Evolutionary conservation across 108 stramenopile species (phyloP), one percentile per base, ranked within the genome.

Genomic region (Bacterosira constricta): DNA sequence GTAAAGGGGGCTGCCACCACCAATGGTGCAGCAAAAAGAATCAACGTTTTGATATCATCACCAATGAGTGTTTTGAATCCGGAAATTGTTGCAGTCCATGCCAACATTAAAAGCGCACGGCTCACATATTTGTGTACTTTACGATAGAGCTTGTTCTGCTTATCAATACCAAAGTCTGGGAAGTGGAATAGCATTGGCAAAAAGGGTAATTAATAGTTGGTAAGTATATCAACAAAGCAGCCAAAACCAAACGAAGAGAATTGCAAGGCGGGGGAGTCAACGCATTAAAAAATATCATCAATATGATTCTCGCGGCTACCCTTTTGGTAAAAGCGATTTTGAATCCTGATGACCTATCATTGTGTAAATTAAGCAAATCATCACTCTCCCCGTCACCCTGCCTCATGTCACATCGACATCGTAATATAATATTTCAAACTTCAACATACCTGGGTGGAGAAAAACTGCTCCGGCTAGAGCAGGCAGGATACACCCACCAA

Each of bases 161-260:
- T 93, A 53, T 84, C 85, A 37, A 90, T 63, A 0, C 92, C 92
- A 79, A 89, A 90, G 63, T 93, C 92, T 6, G n/a, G n/a, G n/a
- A n/a, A n/a, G n/a, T n/a, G n/a, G n/a, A n/a, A n/a, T 42, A 42
- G 2, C 21, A 12, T 1, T 39, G 51, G 30, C 18, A 35, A 31
- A 10, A 32, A 31, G 11, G 15, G 34, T 10, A 31, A 57, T 11
- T 50, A 6, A 6, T 17, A 11, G 49, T 17, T 50, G 6, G 21
- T n/a, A 12, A 13, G 20, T 10, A 41, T 1, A 8, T 20, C 10
- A 13, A 29, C 42, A 27, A 10, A 61, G 31, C 56, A 34, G 11
- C 27, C 1, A 42, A 27, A 37, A 46, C 32, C 51, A 66, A 35
- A 27, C 42, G 42, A 17, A 1, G 42, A 17, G 17, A 45, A 3